Percentiles rank a stretch among this genome's conserved stretches.
phyloP scores from a whole-genome alignment of 2,329 filamentous ascomycete genomes.

The Grosmannia serpens region DNA sequence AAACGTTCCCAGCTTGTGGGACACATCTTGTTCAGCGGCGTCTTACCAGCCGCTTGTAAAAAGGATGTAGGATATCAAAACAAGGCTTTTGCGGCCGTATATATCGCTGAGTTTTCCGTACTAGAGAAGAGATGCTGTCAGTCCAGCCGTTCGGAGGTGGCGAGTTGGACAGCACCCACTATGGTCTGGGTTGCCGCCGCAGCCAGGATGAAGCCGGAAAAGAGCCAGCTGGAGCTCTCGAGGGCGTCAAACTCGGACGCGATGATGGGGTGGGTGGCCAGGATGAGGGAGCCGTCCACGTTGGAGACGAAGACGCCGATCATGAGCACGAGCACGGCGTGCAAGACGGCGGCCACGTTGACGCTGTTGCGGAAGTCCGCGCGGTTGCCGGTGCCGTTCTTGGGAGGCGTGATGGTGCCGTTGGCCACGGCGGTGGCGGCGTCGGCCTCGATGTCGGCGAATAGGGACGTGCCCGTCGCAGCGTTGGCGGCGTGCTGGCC shows the following conservation, averaged over 20 bases:
- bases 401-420: neutral
- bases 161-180: slow-evolving; percentile 22
- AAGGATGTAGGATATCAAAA: slow-evolving; percentile 36
- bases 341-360: neutral
- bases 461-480: neutral
- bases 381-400: neutral
- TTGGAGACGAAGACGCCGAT: slow-evolving; percentile 53
- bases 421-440: neutral
- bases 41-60: slow-evolving; percentile 38
- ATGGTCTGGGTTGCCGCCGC: slow-evolving; percentile 40
- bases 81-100: slow-evolving; percentile 40
- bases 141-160: neutral
- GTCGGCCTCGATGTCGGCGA: slow-evolving; percentile 8
- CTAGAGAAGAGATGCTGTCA: slow-evolving; percentile 13
- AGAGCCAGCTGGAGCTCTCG: slow-evolving; percentile 45
- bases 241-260: slow-evolving; percentile 49
- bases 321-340: slow-evolving; percentile 9
- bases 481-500: neutral
- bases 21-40: neutral
- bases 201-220: slow-evolving; percentile 39
- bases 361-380: neutral
- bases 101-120: slow-evolving; percentile 47
- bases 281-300: slow-evolving; percentile 50
- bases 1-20: neutral
- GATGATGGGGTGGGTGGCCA: slow-evolving; percentile 54